Evolutionary conservation across 306 rosid species (phyloP), one percentile per base, ranked within the genome.

Genomic region (Fagus sylvatica): DNA sequence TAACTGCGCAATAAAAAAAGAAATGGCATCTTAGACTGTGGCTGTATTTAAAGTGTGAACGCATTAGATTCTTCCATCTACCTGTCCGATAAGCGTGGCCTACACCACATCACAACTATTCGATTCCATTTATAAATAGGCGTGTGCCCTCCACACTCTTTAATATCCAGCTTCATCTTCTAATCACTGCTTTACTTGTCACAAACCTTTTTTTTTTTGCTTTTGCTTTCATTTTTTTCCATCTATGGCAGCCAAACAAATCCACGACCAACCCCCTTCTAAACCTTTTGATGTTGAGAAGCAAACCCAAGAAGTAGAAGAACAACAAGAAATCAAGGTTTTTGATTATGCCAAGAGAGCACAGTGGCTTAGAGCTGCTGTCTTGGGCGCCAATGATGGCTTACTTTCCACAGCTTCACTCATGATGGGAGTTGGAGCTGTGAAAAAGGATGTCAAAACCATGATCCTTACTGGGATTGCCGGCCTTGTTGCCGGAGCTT

Each of bases 121-220:
- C 19, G 17, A 13, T 2, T 39, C 1, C 6, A 1, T n/a, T 46
- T 78, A 85, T 78, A 85, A 66, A 78, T 85, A 11, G 84, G 86
- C 89, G 86, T 85, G 87, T 86, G 87, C 54, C 81, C 64, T 77
- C 83, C 89, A 86, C 89, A 83, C 74, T 46, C 67, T 54, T 19
- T 4, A 55, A 42, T 78, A 42, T 62, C 76, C 22, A 42, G 34
- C 56, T 33, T 28, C 33, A 68, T 43, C 57, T n/a, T 11, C 67
- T 64, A 51, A 2, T 43, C 22, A 12, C 8, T 17, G 4, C 16
- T 79, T 30, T 66, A 7, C 22, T 69, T 41, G 4, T 55, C 19
- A 2, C 16, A 1, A 4, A 7, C 53, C 13, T 16, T 36, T 4
- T 0, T 3, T 53, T 10, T 41, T 60, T 59, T 22, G 28, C 28